Base-by-base conservation (phyloP, 495 filamentous ascomycete genomes). In the Hypoxylon lienhwacheense region DNA sequence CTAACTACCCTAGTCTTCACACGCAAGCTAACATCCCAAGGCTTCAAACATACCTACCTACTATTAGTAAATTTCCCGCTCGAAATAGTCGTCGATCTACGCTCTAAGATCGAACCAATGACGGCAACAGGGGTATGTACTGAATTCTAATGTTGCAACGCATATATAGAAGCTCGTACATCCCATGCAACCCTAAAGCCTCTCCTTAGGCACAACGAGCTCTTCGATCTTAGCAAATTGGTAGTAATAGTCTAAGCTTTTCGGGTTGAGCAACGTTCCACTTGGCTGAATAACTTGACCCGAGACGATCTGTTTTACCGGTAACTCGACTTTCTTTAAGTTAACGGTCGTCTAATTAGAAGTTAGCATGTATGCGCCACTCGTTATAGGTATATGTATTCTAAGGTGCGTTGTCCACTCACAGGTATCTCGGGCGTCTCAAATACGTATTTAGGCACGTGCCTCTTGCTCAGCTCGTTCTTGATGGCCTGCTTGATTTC, bases 301-400 rank as follows among this genome's bases (percentile, higher is more conserved):
- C 0, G 81, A 88, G 1, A 93, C 83, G 47, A 91, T 90, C 69
- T 89, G 86, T 74, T 91, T 93, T 17, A 93, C 85, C 1, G 89
- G 87, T 7, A 93, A 64, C 63, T 93, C 89, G 15, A 93, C 88
- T 67, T 93, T 93, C 66, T 91, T 93, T 14, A 87, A 65, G 67
- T 91, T 93, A 46, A 93, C 83, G 4, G 89, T 91, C 1, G 83
- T 87, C 85, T 89, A 57, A 14, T 60, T 31, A 7, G 11, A 41
- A 47, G 37, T 61, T 29, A 61, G 58, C 20, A 33, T 20, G 22
- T 0, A 12, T 17, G n/a, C 46, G 29, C 36, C n/a, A n/a, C n/a
- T n/a, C n/a, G n/a, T n/a, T n/a, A n/a, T n/a, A n/a, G n/a, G n/a
- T n/a, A n/a, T n/a, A n/a, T n/a, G n/a, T 17, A n/a, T 8, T 12